Conservation (phyloP, 2,329 filamentous ascomycete species). For the Tolypocladium tropicale region DNA sequence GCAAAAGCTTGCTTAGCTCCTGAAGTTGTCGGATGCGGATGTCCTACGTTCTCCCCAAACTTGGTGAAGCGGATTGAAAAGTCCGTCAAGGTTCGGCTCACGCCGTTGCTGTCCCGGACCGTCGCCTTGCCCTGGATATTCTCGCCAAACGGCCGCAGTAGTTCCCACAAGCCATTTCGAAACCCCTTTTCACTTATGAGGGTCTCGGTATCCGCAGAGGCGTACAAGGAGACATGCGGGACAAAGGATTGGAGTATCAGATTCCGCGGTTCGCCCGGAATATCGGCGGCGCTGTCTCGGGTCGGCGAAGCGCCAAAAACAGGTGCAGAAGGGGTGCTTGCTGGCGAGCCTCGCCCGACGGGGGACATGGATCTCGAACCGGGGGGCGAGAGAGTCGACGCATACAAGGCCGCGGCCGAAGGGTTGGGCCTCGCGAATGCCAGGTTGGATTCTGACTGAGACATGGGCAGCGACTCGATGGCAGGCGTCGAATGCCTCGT, state of each 20-base stretch:
- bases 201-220: conserved; percentile 78
- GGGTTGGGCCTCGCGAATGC: conserved; percentile 45
- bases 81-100: conserved; percentile 75
- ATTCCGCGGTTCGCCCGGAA: conserved; percentile 44
- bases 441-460: conserved; percentile 42
- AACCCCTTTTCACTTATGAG: conserved; percentile 79
- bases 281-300: conserved; percentile 32
- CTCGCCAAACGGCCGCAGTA: conserved; percentile 87
- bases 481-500: conserved; percentile 47
- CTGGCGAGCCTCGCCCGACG: conserved; percentile 46
- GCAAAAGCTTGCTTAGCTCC: conserved; percentile 20
- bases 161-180: conserved; percentile 66
- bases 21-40: conserved; percentile 30
- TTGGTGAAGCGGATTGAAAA: conserved; percentile 80
- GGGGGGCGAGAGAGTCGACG: conserved; percentile 57
- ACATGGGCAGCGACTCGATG: conserved; percentile 33
- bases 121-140: conserved; percentile 77
- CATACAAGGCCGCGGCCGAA: conserved; percentile 51
- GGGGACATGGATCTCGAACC: conserved; percentile 60
- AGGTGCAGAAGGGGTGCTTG: conserved; percentile 46
- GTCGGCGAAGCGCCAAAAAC: conserved; percentile 40
- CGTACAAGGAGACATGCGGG: conserved; percentile 76
- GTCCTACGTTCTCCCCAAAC: conserved; percentile 50
- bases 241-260: conserved; percentile 79
- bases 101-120: conserved; percentile 80